Conservation (phyloP, 139 green algal genomes). For the Zygnema circumcarinatum region DNA sequence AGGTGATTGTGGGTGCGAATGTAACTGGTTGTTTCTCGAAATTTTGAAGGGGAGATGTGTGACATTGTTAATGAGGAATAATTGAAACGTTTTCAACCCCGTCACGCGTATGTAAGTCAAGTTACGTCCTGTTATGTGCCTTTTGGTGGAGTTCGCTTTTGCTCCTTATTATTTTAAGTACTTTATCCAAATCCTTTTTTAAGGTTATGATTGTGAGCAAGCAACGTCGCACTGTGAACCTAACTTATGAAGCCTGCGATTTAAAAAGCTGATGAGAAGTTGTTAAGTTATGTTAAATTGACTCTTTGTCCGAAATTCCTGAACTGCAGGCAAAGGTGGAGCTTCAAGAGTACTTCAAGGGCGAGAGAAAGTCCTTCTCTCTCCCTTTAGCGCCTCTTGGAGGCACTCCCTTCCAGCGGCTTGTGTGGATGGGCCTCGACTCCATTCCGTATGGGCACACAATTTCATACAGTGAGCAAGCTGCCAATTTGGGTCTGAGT, state of each 20-base stretch:
- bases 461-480: slow-evolving; percentile 2
- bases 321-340: neutral
- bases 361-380: neutral
- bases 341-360: slow-evolving; percentile 1
- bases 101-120: too few species aligned
- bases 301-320: neutral
- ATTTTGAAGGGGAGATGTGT: neutral
- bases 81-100: too few species aligned
- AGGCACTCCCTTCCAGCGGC: slow-evolving; percentile 5
- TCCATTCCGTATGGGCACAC: slow-evolving; percentile 15
- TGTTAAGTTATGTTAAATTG: neutral
- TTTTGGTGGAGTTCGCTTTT: neutral
- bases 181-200: neutral
- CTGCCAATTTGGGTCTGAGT: neutral
- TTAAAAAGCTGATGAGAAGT: neutral
- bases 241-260: neutral
- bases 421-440: neutral
- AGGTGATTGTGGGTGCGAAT: neutral
- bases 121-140: too few species aligned
- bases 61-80: neutral
- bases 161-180: neutral
- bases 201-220: neutral
- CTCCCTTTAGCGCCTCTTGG: slow-evolving; percentile 20
- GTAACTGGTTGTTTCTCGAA: neutral
- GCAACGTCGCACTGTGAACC: neutral